phyloP scores from a whole-genome alignment of 2,329 filamentous ascomycete species.

The Paraphoma sp. region DNA sequence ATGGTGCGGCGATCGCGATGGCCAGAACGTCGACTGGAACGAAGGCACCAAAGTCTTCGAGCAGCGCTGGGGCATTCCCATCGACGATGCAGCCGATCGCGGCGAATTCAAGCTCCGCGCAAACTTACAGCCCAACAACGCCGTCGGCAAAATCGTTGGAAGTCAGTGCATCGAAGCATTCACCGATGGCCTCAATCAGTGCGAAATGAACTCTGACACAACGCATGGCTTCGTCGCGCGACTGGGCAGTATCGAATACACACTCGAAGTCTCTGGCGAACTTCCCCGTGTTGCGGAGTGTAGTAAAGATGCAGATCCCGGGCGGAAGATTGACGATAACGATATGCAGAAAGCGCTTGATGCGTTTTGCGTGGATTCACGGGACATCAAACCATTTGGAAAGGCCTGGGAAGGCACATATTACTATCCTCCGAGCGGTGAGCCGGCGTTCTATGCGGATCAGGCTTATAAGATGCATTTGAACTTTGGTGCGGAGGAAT shows the following conservation, averaged over 20 bases:
- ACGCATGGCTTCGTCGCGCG: slow-evolving; percentile 8
- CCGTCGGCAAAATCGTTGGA: background rate
- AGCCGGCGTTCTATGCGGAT: slow-evolving; percentile 3
- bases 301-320: background rate
- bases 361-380: background rate
- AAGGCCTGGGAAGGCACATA: background rate
- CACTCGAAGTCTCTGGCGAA: slow-evolving; percentile 8
- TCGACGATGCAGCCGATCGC: slow-evolving; percentile 2
- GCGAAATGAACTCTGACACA: background rate
- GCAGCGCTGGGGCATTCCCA: slow-evolving; percentile 1
- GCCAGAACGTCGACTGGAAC: background rate
- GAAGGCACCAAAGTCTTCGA: background rate
- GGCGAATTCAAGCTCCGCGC: slow-evolving; percentile 10
- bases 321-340: background rate
- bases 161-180: slow-evolving; percentile 4
- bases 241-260: slow-evolving; percentile 4
- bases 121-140: background rate
- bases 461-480: background rate
- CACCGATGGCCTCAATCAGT: slow-evolving; percentile 5
- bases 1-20: slow-evolving; percentile 8
- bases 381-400: background rate
- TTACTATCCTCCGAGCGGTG: slow-evolving; percentile 6
- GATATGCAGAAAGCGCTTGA: background rate
- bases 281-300: background rate
- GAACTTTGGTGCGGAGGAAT: background rate